A percentile compares a stretch with the other conserved stretches of the same genome.
Conservation (phyloP, 2,329 filamentous ascomycete species). For the Pseudogymnoascus sp. region DNA sequence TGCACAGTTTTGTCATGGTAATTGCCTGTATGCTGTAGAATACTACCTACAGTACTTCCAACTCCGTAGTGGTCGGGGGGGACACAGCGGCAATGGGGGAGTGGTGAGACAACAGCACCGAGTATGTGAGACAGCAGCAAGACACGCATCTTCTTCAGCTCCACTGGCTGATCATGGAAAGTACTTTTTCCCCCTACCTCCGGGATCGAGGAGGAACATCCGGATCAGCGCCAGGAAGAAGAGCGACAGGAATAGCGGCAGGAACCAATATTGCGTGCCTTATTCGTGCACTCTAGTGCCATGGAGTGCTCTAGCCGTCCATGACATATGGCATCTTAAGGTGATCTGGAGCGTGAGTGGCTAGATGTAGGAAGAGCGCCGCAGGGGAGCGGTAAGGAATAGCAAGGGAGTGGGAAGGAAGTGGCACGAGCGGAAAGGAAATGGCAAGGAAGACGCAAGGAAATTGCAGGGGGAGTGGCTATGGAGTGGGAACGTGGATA, state of each 20-base stretch:
- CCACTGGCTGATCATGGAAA: not conserved
- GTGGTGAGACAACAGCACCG: not conserved
- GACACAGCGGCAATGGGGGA: not conserved
- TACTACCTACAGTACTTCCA: not conserved
- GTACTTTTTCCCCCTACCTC: not conserved
- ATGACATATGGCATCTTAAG: conserved; percentile 1
- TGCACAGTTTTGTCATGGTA: not conserved
- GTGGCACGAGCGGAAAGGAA: not conserved
- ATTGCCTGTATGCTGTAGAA: not conserved
- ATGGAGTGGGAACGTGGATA: not conserved
- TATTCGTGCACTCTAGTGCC: not conserved
- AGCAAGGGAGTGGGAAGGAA: not conserved
- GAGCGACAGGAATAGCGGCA: not conserved
- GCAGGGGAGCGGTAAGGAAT: not conserved
- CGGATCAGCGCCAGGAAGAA: not conserved
- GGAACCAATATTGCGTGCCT: conserved; percentile 2
- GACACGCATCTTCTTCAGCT: conserved; percentile 3
- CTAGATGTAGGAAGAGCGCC: not conserved
- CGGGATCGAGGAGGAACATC: not conserved
- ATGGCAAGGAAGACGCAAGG: not conserved
- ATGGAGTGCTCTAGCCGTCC: not conserved
- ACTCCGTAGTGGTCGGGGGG: not conserved
- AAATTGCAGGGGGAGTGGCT: not conserved
- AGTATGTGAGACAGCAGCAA: conserved; percentile 1
- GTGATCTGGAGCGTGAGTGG: not conserved